Base-by-base conservation (phyloP, 108 stramenopile species). In the Nitzschia palea region DNA sequence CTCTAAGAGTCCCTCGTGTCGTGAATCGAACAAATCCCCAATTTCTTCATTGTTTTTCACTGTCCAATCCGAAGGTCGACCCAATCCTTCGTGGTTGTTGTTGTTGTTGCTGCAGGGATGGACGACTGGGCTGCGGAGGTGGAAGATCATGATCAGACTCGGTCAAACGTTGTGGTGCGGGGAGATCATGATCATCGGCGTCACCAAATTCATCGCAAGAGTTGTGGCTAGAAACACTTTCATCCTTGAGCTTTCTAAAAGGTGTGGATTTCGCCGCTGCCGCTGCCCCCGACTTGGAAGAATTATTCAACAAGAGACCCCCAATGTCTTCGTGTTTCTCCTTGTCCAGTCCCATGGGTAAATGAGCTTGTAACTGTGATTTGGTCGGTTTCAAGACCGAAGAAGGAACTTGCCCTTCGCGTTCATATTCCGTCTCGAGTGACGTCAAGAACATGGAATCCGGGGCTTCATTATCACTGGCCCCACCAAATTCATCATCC, bases 271-370 rank as follows among this genome's bases (percentile, higher is more conserved):
- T 20, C 9, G 47, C 9, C 17, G 17, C 47, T n/a, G 17, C 17
- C 4, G 9, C 17, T 20, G 47, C 15, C 18, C 18, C 8, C 10
- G 37, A 40, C 10, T 10, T 40, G 37, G 37, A 40, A 10, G 10
- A 6, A 6, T 12, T 6, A n/a, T 48, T 20, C 5, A 10, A 4
- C 47, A 10, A 48, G n/a, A 59, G 20, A 37, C 22, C 36, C 37
- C 34, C 57, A 35, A 59, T 59, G 15, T 59, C 57, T 35, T 59
- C 57, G 30, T 59, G 57, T 37, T 59, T 59, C 37, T 59, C 57
- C 9, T 59, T 37, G 35, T 59, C 57, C 57, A 59, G 22, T 37
- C 35, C 57, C 36, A 31, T 23, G 18, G 57, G 35, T 23, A 59
- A 31, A 4, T 31, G 12, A 3, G 57, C 57, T 37, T 59, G 57